Evolutionary conservation across 2,329 filamentous ascomycete species (phyloP).

Genomic region (Clonostachys byssicola): DNA sequence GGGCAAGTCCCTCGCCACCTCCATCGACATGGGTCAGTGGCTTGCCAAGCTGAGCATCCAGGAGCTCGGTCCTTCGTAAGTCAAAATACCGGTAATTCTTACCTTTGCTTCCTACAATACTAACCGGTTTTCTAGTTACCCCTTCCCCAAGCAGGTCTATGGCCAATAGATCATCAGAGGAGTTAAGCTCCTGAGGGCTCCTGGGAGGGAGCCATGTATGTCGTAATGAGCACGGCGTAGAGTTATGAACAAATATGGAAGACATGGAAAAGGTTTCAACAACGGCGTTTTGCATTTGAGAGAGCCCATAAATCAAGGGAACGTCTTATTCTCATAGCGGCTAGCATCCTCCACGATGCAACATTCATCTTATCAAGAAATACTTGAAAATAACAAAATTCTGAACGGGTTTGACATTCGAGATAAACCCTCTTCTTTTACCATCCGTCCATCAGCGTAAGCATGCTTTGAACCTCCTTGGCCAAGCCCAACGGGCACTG

Average conservation of each 20-base stretch:
- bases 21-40: slow-evolving; percentile 94
- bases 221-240: not conserved
- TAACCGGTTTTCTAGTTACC: slow-evolving; percentile 53
- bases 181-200: slow-evolving; percentile 18
- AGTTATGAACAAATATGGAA: not conserved
- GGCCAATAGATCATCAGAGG: slow-evolving; percentile 24
- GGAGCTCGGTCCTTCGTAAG: slow-evolving; percentile 93
- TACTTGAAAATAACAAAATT: slow-evolving; percentile 14
- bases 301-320: slow-evolving; percentile 5
- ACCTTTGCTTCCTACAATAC: not conserved
- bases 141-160: slow-evolving; percentile 78
- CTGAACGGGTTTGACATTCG: slow-evolving; percentile 1
- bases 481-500: too few species aligned
- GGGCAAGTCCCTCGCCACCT: slow-evolving; percentile 73
- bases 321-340: slow-evolving; percentile 23
- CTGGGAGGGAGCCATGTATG: not conserved
- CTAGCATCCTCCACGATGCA: slow-evolving; percentile 38
- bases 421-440: not conserved
- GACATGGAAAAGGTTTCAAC: slow-evolving; percentile 40
- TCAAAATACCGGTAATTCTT: slow-evolving; percentile 19
- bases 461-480: too few species aligned
- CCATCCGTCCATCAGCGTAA: too few species aligned
- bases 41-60: slow-evolving; percentile 89
- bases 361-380: slow-evolving; percentile 18
- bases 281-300: slow-evolving; percentile 32